Percentiles rank a stretch among this genome's conserved stretches.
These are phyloP conservation scores for Ceratocystis destructans DNA, from an alignment of 2,329 filamentous ascomycete genomes.

Conservation along the genomic window DNA sequence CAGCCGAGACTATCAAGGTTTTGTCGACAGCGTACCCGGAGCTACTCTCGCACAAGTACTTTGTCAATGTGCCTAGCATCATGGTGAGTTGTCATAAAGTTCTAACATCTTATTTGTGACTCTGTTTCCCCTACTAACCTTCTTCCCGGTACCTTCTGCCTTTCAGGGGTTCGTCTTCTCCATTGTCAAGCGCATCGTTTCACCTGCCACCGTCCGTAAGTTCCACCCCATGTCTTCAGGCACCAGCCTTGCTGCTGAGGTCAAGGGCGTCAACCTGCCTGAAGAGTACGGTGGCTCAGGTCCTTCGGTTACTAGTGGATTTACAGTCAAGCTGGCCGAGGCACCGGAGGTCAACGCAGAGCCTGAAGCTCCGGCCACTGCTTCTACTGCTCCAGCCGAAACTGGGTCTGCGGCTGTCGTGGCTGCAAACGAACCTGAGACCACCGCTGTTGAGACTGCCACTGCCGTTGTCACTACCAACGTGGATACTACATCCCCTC, in stretches of 20 bases:
- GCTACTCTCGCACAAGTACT: conserved; percentile 74
- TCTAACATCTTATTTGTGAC: not conserved
- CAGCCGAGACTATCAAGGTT: conserved; percentile 65
- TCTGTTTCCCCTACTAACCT: not conserved
- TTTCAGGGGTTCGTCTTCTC: conserved; percentile 56
- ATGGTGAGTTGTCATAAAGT: conserved; percentile 38
- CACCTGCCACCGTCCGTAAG: conserved; percentile 60
- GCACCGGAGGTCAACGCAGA: conserved; percentile 13
- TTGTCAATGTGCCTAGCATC: conserved; percentile 79
- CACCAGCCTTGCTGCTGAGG: conserved; percentile 48
- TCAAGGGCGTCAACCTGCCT: conserved; percentile 51
- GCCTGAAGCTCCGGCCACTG: conserved; percentile 14
- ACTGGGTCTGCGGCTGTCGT: conserved; percentile 13
- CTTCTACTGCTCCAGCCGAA: conserved; percentile 4
- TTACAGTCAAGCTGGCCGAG: conserved; percentile 24
- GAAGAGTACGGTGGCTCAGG: conserved; percentile 67
- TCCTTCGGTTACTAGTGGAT: conserved; percentile 29
- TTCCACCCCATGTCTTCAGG: conserved; percentile 69
- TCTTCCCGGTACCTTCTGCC: not conserved
- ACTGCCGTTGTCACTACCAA: not conserved
- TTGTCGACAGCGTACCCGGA: conserved; percentile 80
- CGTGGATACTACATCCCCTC: not conserved
- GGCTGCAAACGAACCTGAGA: conserved; percentile 12
- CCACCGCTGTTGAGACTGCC: not conserved
- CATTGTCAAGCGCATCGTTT: conserved; percentile 62